A percentile compares a stretch with the other conserved stretches of the same genome.
phyloP scores from a whole-genome alignment of 805 yeast species.

The Starmera caribaea region DNA sequence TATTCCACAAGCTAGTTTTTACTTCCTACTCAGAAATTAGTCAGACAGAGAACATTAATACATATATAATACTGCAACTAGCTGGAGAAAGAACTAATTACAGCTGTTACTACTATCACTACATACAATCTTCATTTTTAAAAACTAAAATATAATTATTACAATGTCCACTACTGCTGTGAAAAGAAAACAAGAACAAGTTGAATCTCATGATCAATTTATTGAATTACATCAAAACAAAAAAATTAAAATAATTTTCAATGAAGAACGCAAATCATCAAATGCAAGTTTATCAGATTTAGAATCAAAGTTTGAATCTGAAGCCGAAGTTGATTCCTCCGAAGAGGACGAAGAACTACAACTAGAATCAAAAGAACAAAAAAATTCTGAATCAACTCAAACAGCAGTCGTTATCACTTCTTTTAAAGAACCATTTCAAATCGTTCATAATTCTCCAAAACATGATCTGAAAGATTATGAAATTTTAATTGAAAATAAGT shows the following conservation, averaged over 20 bases:
- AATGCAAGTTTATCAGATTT: neutral
- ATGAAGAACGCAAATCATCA: neutral
- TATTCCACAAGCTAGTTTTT: too few species aligned
- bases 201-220: neutral
- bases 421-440: slow-evolving; percentile 16
- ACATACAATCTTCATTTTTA: too few species aligned
- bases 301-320: neutral
- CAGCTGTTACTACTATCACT: too few species aligned
- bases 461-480: slow-evolving; percentile 20
- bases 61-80: too few species aligned
- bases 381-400: slow-evolving; percentile 8
- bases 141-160: too few species aligned
- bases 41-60: too few species aligned
- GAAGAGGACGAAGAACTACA: neutral
- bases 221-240: neutral
- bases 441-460: slow-evolving; percentile 11
- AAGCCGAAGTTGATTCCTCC: neutral
- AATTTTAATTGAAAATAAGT: slow-evolving; percentile 21
- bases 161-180: neutral
- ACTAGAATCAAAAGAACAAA: slow-evolving; percentile 3
- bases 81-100: too few species aligned
- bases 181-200: neutral
- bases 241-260: neutral
- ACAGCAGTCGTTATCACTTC: slow-evolving; percentile 18
- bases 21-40: too few species aligned